Percentiles rank a stretch among this genome's conserved stretches.
phyloP scores from a whole-genome alignment of 179 eudicot genomes.

The Vitellaria paradoxa region DNA sequence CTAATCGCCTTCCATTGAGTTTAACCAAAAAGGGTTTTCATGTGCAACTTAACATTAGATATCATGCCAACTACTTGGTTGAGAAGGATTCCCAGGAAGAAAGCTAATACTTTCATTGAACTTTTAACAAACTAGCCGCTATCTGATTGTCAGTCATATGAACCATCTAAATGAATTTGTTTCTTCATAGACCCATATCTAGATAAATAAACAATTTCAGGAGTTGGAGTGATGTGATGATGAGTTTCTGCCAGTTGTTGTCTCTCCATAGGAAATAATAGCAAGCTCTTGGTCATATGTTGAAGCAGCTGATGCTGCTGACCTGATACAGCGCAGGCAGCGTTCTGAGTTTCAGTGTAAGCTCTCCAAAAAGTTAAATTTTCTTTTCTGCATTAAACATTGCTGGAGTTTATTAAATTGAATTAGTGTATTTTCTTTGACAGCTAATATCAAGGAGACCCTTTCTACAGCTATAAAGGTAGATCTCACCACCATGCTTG shows the following conservation, averaged over 20 bases:
- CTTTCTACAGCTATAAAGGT: conserved; percentile 74
- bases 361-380: not conserved
- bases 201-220: not conserved
- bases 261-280: conserved; percentile 58
- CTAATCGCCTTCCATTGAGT: not conserved
- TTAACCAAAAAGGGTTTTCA: not conserved
- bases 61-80: not conserved
- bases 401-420: conserved; percentile 16
- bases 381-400: not conserved
- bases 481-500: not conserved
- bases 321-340: conserved; percentile 78
- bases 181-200: not conserved
- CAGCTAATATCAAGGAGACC: conserved; percentile 57
- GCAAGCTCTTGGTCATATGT: conserved; percentile 50
- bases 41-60: not conserved
- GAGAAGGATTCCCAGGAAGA: not conserved
- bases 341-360: conserved; percentile 86
- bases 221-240: conserved; percentile 33
- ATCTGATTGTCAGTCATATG: not conserved
- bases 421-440: conserved; percentile 14
- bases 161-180: not conserved
- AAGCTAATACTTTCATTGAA: not conserved
- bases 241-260: conserved; percentile 51
- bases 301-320: conserved; percentile 83
- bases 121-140: not conserved